phyloP scores from a whole-genome alignment of 1,284 basidiomycete genomes.

The Volvariella volvacea region DNA sequence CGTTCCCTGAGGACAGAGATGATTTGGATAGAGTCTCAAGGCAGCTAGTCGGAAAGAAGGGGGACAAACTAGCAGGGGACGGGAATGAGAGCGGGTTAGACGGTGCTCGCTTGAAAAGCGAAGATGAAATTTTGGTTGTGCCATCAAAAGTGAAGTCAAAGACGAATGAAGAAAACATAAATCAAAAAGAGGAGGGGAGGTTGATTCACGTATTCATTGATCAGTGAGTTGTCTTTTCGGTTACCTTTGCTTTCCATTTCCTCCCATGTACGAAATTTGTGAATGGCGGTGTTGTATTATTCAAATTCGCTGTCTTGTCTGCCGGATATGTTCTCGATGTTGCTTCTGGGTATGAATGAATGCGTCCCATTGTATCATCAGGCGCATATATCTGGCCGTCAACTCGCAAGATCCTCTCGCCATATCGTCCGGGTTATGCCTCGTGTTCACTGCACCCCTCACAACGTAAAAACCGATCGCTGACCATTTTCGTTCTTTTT shows the following conservation, averaged over 20 bases:
- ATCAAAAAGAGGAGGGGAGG: constrained; percentile 40
- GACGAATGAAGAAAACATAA: no score
- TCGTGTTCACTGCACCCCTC: no score
- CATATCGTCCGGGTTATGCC: no score
- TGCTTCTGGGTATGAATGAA: no score
- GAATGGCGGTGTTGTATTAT: constrained; percentile 1
- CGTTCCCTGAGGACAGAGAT: constrained; percentile 49
- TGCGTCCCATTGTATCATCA: no score
- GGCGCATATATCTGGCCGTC: no score
- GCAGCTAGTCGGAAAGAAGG: constrained; percentile 15
- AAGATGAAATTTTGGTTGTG: constrained; percentile 12
- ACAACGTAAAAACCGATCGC: no score
- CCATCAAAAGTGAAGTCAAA: no score
- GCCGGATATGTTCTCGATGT: no score
- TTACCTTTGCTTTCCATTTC: neutral
- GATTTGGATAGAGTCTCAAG: constrained; percentile 34
- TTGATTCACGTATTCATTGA: constrained; percentile 82
- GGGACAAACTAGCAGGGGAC: constrained; percentile 18
- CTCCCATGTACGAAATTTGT: no score
- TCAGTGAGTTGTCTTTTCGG: constrained; percentile 44
- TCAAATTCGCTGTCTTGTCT: constrained; percentile 9
- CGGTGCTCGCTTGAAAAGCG: constrained; percentile 11
- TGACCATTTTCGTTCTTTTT: neutral
- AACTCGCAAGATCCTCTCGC: no score
- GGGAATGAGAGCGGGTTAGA: constrained; percentile 7